Conservation (phyloP, 2,329 filamentous ascomycete genomes). For the Tolypocladium tundrense region DNA sequence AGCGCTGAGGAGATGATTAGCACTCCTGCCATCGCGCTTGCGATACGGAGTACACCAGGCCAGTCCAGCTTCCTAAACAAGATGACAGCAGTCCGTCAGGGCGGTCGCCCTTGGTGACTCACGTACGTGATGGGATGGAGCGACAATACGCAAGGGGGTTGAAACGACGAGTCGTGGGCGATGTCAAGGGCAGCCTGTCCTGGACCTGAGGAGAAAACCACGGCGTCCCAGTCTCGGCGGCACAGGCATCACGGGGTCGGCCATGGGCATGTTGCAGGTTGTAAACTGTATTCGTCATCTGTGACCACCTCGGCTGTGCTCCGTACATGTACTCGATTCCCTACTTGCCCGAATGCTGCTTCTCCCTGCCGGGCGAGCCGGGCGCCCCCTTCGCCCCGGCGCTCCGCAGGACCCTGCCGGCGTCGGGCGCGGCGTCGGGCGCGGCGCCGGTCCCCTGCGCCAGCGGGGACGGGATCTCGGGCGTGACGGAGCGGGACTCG, state of each 20-base stretch:
- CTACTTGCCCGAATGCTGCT: neutral
- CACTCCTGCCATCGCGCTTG: too few relatives aligned
- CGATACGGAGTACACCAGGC: too few relatives aligned
- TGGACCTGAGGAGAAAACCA: neutral
- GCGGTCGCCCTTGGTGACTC: too few relatives aligned
- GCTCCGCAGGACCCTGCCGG: constrained; percentile 12
- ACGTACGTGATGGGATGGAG: too few relatives aligned
- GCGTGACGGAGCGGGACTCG: constrained; percentile 43
- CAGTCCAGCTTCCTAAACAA: too few relatives aligned
- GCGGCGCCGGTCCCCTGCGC: constrained; percentile 33
- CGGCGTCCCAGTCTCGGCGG: neutral
- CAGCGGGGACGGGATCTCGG: constrained; percentile 43
- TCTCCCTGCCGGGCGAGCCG: neutral
- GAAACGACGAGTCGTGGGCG: too few relatives aligned
- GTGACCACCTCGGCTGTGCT: neutral
- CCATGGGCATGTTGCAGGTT: neutral
- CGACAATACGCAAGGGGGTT: too few relatives aligned
- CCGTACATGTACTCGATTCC: neutral
- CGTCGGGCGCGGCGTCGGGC: constrained; percentile 11
- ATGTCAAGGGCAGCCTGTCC: neutral
- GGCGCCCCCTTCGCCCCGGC: constrained; percentile 5
- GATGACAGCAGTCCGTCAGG: too few relatives aligned
- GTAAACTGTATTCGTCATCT: neutral
- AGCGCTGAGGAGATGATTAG: too few relatives aligned
- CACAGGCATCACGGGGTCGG: neutral